These are phyloP conservation scores for Diutina catenulata DNA, from an alignment of 1,139 yeast genomes.

Conservation along the genomic window DNA sequence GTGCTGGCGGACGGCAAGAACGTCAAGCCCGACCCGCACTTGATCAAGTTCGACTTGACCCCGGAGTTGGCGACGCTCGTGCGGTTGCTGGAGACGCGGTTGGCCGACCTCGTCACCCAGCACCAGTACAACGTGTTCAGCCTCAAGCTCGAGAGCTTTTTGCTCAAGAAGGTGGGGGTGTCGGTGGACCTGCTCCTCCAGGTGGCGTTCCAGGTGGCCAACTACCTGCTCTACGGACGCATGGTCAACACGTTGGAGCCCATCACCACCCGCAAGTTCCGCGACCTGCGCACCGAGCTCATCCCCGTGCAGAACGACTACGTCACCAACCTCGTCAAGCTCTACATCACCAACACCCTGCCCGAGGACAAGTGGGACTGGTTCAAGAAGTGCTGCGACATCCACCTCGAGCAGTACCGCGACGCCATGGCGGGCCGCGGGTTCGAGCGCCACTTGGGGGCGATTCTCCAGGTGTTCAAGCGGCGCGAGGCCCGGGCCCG, in stretches of 20 bases:
- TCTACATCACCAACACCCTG: slow-evolving; percentile 43
- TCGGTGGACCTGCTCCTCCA: slow-evolving; percentile 61
- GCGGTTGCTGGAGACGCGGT: slow-evolving; percentile 62
- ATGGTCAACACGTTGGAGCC: slow-evolving; percentile 62
- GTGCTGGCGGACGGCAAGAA: slow-evolving; percentile 23
- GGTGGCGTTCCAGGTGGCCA: slow-evolving; percentile 55
- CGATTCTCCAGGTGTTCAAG: slow-evolving; percentile 37
- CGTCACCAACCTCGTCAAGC: slow-evolving; percentile 43
- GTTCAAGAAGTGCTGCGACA: slow-evolving; percentile 39
- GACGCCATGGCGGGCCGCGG: slow-evolving; percentile 53
- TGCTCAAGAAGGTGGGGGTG: slow-evolving; percentile 39
- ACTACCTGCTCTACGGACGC: slow-evolving; percentile 63
- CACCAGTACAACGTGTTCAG: slow-evolving; percentile 43
- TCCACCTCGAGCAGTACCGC: slow-evolving; percentile 36
- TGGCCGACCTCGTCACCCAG: slow-evolving; percentile 64
- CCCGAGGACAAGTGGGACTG: slow-evolving; percentile 36
- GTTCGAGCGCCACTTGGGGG: slow-evolving; percentile 60
- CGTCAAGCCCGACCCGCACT: slow-evolving; percentile 29
- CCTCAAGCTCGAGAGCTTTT: slow-evolving; percentile 30
- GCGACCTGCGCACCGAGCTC: slow-evolving; percentile 58
- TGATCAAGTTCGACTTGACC: slow-evolving; percentile 39
- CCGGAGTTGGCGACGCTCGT: slow-evolving; percentile 34
- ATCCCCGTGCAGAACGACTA: slow-evolving; percentile 50
- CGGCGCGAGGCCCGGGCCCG: slow-evolving; percentile 20
- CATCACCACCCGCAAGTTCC: slow-evolving; percentile 56